Percentiles rank a stretch among this genome's conserved stretches.
phyloP scores from a whole-genome alignment of 352 stramenopile species.

The Globisporangium sylvaticum region DNA sequence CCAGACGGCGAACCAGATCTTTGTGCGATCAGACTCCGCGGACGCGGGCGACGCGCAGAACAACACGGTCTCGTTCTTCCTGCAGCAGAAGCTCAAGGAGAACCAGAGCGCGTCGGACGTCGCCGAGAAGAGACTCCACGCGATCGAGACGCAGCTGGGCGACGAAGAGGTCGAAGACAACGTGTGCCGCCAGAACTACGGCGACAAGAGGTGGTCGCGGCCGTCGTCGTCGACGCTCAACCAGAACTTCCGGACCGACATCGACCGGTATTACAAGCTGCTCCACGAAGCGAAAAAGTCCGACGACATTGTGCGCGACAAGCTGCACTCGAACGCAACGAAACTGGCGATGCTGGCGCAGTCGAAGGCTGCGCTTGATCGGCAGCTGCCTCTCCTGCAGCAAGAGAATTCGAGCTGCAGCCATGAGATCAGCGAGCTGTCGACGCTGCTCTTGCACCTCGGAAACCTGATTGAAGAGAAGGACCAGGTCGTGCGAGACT shows the following conservation, averaged over 20 bases:
- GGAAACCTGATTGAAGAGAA: slow-evolving; percentile 56
- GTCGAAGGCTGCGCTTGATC: slow-evolving; percentile 52
- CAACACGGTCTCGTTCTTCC: slow-evolving; percentile 31
- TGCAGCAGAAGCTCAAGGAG: slow-evolving; percentile 46
- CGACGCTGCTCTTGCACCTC: slow-evolving; percentile 47
- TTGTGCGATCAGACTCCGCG: slow-evolving; percentile 14
- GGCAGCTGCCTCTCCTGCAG: slow-evolving; percentile 42
- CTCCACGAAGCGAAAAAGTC: slow-evolving; percentile 67
- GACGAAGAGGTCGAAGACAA: slow-evolving; percentile 70
- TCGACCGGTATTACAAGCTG: slow-evolving; percentile 74
- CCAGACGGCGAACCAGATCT: slow-evolving; percentile 22
- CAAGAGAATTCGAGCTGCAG: slow-evolving; percentile 51
- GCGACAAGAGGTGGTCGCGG: slow-evolving; percentile 43
- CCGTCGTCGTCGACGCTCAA: slow-evolving; percentile 52
- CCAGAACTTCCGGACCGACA: slow-evolving; percentile 53
- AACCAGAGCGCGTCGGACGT: slow-evolving; percentile 47
- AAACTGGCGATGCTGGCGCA: slow-evolving; percentile 39
- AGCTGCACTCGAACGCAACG: slow-evolving; percentile 31
- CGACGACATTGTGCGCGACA: slow-evolving; percentile 55
- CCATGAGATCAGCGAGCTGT: slow-evolving; percentile 45
- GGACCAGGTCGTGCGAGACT: slow-evolving; percentile 51
- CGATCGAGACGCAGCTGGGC: slow-evolving; percentile 46
- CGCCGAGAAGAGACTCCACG: slow-evolving; percentile 55
- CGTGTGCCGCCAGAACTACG: slow-evolving; percentile 65
- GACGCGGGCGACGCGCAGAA: slow-evolving; percentile 3